Conservation (phyloP, 176 grass and related monocot genomes). For the Oryza officinalis region DNA sequence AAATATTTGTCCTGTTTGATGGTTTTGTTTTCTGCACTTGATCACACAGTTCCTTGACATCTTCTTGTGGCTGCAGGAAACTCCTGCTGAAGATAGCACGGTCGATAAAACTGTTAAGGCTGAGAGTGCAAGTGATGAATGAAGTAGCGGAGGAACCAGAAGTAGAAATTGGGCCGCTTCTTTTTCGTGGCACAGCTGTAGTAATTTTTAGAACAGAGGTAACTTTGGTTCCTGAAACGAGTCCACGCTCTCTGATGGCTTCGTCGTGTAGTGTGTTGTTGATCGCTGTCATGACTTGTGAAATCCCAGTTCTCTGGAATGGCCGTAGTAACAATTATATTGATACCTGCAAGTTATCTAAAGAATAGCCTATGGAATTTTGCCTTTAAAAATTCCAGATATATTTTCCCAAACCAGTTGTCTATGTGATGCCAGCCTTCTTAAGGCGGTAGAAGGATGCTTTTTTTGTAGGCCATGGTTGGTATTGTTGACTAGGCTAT, state of each 20-base stretch:
- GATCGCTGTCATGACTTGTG: background rate
- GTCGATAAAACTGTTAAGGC: background rate
- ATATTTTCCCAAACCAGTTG: background rate
- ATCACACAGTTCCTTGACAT: background rate
- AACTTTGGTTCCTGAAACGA: slow-evolving; percentile 13
- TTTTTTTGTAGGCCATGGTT: background rate
- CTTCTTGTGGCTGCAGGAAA: slow-evolving; percentile 30
- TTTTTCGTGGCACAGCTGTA: slow-evolving; percentile 10
- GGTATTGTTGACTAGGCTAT: background rate
- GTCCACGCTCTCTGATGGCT: slow-evolving; percentile 24
- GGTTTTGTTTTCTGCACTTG: background rate
- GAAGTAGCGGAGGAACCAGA: background rate
- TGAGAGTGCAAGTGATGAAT: background rate
- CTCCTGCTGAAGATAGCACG: background rate
- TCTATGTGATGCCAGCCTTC: background rate
- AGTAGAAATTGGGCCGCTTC: background rate
- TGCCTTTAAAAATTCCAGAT: background rate
- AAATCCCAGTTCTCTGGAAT: background rate
- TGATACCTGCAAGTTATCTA: background rate
- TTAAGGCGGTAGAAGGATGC: background rate
- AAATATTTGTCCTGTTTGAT: background rate
- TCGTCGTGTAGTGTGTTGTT: background rate
- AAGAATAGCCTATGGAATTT: background rate
- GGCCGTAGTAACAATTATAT: background rate
- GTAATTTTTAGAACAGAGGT: slow-evolving; percentile 13